Conservation (phyloP, 192 early-diverging fungal species). For the Diversispora epigaea region DNA sequence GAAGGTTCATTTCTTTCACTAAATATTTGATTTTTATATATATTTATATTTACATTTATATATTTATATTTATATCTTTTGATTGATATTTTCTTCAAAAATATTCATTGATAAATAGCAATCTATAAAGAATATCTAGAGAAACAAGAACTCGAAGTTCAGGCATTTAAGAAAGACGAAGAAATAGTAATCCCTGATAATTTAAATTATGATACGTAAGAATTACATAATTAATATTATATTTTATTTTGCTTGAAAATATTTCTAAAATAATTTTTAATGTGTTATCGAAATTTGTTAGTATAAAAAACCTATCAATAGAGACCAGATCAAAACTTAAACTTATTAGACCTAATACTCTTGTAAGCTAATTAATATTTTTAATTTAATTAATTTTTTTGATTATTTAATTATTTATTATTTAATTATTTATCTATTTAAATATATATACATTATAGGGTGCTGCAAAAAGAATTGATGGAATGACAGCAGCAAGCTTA, state of each 20-base stretch:
- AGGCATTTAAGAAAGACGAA: conserved; percentile 66
- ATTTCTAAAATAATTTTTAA: too few species aligned
- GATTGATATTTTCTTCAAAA: conserved; percentile 12
- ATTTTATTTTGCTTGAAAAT: neutral
- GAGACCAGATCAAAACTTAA: conserved; percentile 58
- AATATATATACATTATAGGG: conserved; percentile 40
- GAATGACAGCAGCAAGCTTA: conserved; percentile 76
- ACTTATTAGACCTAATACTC: conserved; percentile 50
- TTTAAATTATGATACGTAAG: conserved; percentile 62
- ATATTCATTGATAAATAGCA: conserved; percentile 27
- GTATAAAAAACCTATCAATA: conserved; percentile 54
- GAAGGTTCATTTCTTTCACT: conserved; percentile 43
- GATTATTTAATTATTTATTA: conserved; percentile 33
- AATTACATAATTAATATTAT: neutral
- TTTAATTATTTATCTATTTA: conserved; percentile 21
- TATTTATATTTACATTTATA: neutral
- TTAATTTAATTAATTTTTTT: neutral
- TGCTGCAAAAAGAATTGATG: conserved; percentile 77
- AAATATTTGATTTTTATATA: too few species aligned
- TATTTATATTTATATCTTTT: neutral
- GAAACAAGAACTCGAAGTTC: conserved; percentile 62
- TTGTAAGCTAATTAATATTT: conserved; percentile 42
- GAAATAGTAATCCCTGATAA: conserved; percentile 57
- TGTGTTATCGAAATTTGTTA: conserved; percentile 9
- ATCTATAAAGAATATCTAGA: conserved; percentile 68